phyloP scores from a whole-genome alignment of 768 basidiomycete species.

The Rhodotorula babjevae region DNA sequence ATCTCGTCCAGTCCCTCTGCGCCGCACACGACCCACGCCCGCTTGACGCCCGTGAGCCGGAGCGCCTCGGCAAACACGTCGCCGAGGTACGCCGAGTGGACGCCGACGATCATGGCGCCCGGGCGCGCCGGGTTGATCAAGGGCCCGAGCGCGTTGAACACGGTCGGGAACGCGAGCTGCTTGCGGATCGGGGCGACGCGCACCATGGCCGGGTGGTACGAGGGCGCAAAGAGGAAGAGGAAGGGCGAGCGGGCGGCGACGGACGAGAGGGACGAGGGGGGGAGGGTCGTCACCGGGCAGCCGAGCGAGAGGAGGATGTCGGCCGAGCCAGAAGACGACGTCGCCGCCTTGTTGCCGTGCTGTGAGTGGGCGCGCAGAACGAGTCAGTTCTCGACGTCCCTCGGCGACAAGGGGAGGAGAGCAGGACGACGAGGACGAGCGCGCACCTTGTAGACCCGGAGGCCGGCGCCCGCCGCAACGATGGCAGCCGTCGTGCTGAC shows the following conservation, averaged over 20 bases:
- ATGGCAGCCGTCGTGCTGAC: conserved; percentile 91
- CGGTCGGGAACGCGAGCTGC: conserved; percentile 83
- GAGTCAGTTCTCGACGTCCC: neutral
- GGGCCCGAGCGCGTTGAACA: conserved; percentile 93
- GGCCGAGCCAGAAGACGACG: conserved; percentile 88
- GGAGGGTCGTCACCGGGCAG: conserved; percentile 60
- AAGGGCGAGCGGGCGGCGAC: conserved; percentile 67
- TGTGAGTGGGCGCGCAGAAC: conserved; percentile 45
- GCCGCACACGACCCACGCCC: conserved; percentile 90
- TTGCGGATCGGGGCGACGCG: conserved; percentile 77
- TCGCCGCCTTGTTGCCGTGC: conserved; percentile 79
- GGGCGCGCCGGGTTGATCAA: conserved; percentile 87
- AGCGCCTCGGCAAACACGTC: conserved; percentile 72
- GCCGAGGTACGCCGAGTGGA: conserved; percentile 76
- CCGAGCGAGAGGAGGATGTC: conserved; percentile 81
- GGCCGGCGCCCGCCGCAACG: conserved; percentile 90
- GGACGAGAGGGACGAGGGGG: conserved; percentile 51
- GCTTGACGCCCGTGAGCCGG: conserved; percentile 65
- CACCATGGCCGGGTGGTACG: conserved; percentile 84
- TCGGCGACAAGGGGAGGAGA: no score
- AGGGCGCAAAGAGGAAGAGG: conserved; percentile 86
- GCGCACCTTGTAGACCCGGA: conserved; percentile 81
- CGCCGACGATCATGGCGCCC: conserved; percentile 82
- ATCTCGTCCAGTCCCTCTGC: conserved; percentile 90
- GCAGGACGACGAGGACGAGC: neutral